Evolutionary conservation across 2,329 filamentous ascomycete genomes (phyloP), one percentile per base, ranked within the genome.

Genomic region (Sordariomycetes sp.): DNA sequence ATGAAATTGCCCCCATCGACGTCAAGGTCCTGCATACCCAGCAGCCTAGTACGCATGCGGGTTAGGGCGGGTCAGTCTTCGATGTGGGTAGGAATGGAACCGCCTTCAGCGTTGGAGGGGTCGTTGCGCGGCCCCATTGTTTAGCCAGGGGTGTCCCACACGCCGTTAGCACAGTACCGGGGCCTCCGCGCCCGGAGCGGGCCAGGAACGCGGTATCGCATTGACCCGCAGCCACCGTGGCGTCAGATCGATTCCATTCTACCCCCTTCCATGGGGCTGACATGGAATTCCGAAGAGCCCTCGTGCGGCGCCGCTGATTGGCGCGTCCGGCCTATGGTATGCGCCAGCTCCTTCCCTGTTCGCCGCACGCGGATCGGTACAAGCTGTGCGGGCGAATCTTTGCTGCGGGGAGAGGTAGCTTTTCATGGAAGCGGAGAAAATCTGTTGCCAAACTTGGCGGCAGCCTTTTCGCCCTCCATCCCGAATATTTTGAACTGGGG

Each of bases 211-310:
- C 50, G 22, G 54, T 56, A 50, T 22, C n/a, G 12, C 8, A 25
- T 34, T 56, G 39, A 56, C 39, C 13, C 32, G 36, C 24, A 32
- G 56, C 51, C 56, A 54, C 56, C 17, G 52, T 34, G 51, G 51
- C 52, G 22, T 22, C 10, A 45, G 15, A 28, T 57, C 51, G 51
- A 53, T 48, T 36, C 39, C 52, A 22, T 57, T 57, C 56, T 25
- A 54, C 52, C 22, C 22, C 48, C 56, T 57, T 57, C 56, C 51
- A 57, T 57, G 56, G 51, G 56, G 51, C 56, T 57, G 56, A 54
- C 10, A 48, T 57, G 52, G 52, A 57, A 57, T 52, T 39, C 15
- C 10, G 34, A 35, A 50, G 55, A 56, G 12, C 25, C 55, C 48
- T 36, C 34, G 36, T 25, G n/a, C n/a, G 20, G n/a, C 28, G 6